A percentile compares a stretch with the other conserved stretches of the same genome.
Conservation (phyloP, 225 moss, liverwort and hornwort species). For the Antitrichia curtipendula region DNA sequence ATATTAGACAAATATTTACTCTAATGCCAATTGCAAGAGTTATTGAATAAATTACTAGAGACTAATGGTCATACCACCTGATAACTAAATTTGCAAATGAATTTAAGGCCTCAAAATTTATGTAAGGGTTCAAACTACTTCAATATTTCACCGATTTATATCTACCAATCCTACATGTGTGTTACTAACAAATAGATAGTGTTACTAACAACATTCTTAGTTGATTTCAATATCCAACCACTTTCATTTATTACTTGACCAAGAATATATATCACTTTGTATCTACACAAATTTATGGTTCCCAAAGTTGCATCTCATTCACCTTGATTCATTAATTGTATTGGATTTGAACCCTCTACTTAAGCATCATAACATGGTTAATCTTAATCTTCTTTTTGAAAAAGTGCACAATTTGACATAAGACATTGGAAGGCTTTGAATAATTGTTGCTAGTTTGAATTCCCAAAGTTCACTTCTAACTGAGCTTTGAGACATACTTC, state of each 20-base stretch:
- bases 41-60: no score
- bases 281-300: not conserved
- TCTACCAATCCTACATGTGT: not conserved
- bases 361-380: no score
- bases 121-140: not conserved
- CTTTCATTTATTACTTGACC: not conserved
- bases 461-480: not conserved
- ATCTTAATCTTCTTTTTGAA: no score
- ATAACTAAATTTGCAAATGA: no score
- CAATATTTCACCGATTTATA: not conserved
- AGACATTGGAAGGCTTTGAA: not conserved
- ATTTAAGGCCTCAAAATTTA: not conserved
- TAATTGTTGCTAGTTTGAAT: not conserved
- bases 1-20: no score
- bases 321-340: no score
- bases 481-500: not conserved
- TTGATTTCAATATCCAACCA: not conserved
- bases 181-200: not conserved
- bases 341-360: no score
- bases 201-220: not conserved
- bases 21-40: no score
- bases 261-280: not conserved
- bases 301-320: not conserved
- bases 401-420: not conserved
- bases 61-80: no score